Evolutionary conservation across 148 eudicot species (phyloP).

Genomic region (Fagopyrum tataricum): DNA sequence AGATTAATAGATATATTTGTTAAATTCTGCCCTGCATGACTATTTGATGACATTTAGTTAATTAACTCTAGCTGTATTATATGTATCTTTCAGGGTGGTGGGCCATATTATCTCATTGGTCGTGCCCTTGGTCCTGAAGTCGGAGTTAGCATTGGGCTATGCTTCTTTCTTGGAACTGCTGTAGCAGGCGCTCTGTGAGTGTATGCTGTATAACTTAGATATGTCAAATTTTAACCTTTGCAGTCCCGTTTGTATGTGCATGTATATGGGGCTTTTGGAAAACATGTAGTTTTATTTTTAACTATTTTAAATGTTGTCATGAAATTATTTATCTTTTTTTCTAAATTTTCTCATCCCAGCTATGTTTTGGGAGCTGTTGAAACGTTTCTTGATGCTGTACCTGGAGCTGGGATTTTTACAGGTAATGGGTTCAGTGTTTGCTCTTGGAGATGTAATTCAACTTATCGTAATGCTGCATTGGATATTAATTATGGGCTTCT

Average conservation of each 20-base stretch:
- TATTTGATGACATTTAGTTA: background rate
- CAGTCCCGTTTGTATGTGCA: constrained; percentile 11
- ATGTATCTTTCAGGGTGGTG: constrained; percentile 65
- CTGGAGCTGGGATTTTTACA: constrained; percentile 85
- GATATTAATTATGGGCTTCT: background rate
- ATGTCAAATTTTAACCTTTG: constrained; percentile 4
- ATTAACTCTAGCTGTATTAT: background rate
- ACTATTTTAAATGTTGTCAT: constrained; percentile 1
- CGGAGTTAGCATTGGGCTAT: constrained; percentile 98
- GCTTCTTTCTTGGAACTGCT: constrained; percentile 98
- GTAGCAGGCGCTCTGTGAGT: constrained; percentile 99
- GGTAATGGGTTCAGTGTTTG: constrained; percentile 28
- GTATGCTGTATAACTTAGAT: constrained; percentile 16
- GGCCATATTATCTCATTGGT: constrained; percentile 99
- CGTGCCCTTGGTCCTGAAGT: constrained; percentile 99
- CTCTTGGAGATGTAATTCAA: background rate
- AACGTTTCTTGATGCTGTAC: constrained; percentile 92
- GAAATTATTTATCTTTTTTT: constrained; percentile 12
- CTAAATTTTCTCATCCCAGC: constrained; percentile 34
- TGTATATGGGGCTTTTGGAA: background rate
- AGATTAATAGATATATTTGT: background rate
- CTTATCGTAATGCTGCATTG: background rate
- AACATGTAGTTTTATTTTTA: background rate
- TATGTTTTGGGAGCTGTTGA: constrained; percentile 99
- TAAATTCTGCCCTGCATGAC: background rate